Base-by-base conservation (phyloP, 805 yeast genomes). In the Candida chilensis region DNA sequence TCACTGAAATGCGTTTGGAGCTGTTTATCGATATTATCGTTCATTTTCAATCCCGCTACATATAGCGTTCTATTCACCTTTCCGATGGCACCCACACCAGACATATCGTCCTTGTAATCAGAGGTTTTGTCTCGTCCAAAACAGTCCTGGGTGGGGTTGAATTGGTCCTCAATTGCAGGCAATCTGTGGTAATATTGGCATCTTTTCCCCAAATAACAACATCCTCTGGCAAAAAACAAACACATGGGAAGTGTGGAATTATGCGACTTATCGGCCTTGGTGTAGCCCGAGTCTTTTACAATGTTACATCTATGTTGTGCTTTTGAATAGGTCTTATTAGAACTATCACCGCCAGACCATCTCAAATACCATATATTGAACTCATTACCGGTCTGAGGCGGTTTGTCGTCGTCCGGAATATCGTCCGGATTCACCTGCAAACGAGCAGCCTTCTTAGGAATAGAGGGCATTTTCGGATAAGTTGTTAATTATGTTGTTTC, bases 61-160 rank as follows among this genome's bases (percentile, higher is more conserved):
- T 79, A 88, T 2, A 90, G 50, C 0, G 96, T 86, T 31, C 76
- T 56, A 47, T 87, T 88, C n/a, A 62, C 60, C 21, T 63, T 57
- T 40, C 70, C 64, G 47, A 90, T 77, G 16, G 85, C 76, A 0
- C 97, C 98, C 3, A 87, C 79, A 20, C 98, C 98, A 17, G 81
- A 75, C 96, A 87, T 87, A 53, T 90, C 97, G 40, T 90, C 96
- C 40, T 87, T 60, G 44, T 84, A 85, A 28, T 75, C 81, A 1
- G 81, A 64, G 38, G 80, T 80, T 50, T 82, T 85, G 45, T 84
- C 95, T 35, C 98, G 60, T 2, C 96, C 97, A 62, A 90, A 90
- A 45, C 96, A 88, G 54, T 90, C 98, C 16, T 74, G 64, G 0
- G 86, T 74, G 2, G 78, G 66, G 2, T 76, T 66, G 27, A 63